Percentiles rank a stretch among this genome's conserved stretches.
Evolutionary conservation across 2,329 filamentous ascomycete genomes (phyloP).

Genomic region (Calonectria ilicicola): DNA sequence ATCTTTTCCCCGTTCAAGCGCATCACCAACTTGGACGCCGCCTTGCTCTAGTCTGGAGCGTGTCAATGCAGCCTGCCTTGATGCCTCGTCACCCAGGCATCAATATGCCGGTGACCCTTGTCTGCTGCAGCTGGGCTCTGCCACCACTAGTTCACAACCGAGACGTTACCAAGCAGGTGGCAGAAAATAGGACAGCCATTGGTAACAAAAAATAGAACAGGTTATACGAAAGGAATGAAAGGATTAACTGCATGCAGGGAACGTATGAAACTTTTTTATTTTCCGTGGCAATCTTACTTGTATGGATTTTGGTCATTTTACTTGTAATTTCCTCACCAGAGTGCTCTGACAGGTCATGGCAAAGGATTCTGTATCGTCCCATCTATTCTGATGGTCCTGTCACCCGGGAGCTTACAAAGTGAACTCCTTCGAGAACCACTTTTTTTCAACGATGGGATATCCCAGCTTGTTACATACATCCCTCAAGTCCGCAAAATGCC

Average conservation of each 20-base stretch:
- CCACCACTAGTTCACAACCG: conserved; percentile 30
- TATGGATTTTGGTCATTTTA: not conserved
- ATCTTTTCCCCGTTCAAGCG: conserved; percentile 23
- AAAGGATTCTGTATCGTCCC: not conserved
- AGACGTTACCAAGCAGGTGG: conserved; percentile 12
- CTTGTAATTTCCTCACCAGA: not conserved
- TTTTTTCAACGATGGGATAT: conserved; percentile 26
- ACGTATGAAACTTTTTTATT: not conserved
- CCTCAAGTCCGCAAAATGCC: conserved; percentile 26
- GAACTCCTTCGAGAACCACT: conserved; percentile 24
- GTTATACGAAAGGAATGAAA: not conserved
- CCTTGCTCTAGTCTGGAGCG: conserved; percentile 22
- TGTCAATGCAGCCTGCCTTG: not conserved
- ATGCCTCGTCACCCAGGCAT: conserved; percentile 40
- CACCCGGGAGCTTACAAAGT: conserved; percentile 12
- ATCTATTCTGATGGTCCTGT: not conserved
- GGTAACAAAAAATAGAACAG: not conserved
- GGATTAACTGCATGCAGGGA: not conserved
- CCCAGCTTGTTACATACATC: conserved; percentile 10
- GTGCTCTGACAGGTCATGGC: not conserved
- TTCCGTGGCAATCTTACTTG: not conserved
- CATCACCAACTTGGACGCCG: conserved; percentile 19
- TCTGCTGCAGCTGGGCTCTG: conserved; percentile 18
- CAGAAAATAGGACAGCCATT: not conserved
- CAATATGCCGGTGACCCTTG: conserved; percentile 13